Evolutionary conservation across 139 green algal species (phyloP).

Genomic region (Micractinium sp.): DNA sequence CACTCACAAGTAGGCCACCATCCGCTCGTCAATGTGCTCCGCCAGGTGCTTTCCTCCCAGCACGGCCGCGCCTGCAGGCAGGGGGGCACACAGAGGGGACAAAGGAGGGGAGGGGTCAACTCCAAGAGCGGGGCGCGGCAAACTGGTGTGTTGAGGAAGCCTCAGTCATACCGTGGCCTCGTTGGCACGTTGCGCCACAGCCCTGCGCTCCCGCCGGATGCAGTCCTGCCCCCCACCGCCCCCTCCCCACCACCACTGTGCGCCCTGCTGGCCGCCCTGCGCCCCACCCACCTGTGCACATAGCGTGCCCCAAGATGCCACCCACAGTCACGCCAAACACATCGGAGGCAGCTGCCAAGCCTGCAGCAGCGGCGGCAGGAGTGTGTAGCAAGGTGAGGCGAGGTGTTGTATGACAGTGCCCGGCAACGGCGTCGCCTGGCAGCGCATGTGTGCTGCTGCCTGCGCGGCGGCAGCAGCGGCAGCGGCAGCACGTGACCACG

Average conservation of each 20-base stretch:
- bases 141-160: too few species aligned
- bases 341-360: slow-evolving; percentile 89
- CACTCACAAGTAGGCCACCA: slow-evolving; percentile 60
- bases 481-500: not conserved
- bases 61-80: slow-evolving; percentile 79
- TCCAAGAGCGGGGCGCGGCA: not conserved
- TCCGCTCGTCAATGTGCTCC: slow-evolving; percentile 89
- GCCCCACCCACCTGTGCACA: slow-evolving; percentile 78
- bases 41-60: slow-evolving; percentile 94
- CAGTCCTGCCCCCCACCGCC: too few species aligned
- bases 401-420: not conserved
- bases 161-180: too few species aligned
- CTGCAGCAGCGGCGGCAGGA: slow-evolving; percentile 17
- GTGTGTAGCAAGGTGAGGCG: not conserved
- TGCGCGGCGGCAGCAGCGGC: too few species aligned
- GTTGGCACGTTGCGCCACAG: too few species aligned
- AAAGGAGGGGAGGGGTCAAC: not conserved
- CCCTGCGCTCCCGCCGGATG: too few species aligned
- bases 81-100: not conserved
- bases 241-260: too few species aligned
- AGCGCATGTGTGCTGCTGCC: too few species aligned
- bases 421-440: too few species aligned
- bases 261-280: not conserved
- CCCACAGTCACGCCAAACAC: slow-evolving; percentile 92
- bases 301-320: slow-evolving; percentile 89